A percentile compares a stretch with the other conserved stretches of the same genome.
Conservation (phyloP, 2,329 filamentous ascomycete species). For the Trichophyton benhamiae region DNA sequence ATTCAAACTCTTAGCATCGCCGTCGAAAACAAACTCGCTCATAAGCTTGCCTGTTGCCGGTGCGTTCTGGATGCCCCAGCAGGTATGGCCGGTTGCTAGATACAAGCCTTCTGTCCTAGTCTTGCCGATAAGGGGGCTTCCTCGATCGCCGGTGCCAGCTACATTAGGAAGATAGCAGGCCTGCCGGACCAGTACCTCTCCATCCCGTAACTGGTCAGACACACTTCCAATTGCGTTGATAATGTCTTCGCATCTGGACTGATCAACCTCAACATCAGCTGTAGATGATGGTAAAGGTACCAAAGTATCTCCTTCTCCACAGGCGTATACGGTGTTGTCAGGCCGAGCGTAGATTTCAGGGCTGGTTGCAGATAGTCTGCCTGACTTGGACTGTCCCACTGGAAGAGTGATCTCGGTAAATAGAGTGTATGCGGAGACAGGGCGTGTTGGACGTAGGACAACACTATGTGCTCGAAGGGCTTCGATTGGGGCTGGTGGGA, state of each 20-base stretch:
- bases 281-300: slow-evolving; percentile 64
- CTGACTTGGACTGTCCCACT: slow-evolving; percentile 40
- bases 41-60: slow-evolving; percentile 75
- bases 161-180: slow-evolving; percentile 89
- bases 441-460: slow-evolving; percentile 44
- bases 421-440: slow-evolving; percentile 38
- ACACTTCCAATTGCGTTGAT: slow-evolving; percentile 57
- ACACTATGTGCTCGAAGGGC: slow-evolving; percentile 52
- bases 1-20: slow-evolving; percentile 54
- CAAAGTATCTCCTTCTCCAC: slow-evolving; percentile 70
- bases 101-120: slow-evolving; percentile 63
- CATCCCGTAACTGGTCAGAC: slow-evolving; percentile 48
- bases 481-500: slow-evolving; percentile 45
- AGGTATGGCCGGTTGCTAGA: slow-evolving; percentile 83
- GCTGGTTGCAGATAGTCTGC: slow-evolving; percentile 51
- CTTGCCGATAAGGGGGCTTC: slow-evolving; percentile 66
- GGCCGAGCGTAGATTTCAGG: slow-evolving; percentile 92
- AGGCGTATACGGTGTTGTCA: slow-evolving; percentile 82
- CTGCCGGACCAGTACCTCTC: slow-evolving; percentile 62
- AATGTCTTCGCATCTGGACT: slow-evolving; percentile 69
- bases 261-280: slow-evolving; percentile 64
- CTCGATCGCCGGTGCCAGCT: slow-evolving; percentile 31
- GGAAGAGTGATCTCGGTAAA: slow-evolving; percentile 81
- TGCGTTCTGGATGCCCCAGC: slow-evolving; percentile 96
- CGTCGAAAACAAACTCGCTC: slow-evolving; percentile 67